These are phyloP conservation scores for Blepharisma japonicum DNA, from an alignment of 73 alveolate genomes.

Conservation along the genomic window DNA sequence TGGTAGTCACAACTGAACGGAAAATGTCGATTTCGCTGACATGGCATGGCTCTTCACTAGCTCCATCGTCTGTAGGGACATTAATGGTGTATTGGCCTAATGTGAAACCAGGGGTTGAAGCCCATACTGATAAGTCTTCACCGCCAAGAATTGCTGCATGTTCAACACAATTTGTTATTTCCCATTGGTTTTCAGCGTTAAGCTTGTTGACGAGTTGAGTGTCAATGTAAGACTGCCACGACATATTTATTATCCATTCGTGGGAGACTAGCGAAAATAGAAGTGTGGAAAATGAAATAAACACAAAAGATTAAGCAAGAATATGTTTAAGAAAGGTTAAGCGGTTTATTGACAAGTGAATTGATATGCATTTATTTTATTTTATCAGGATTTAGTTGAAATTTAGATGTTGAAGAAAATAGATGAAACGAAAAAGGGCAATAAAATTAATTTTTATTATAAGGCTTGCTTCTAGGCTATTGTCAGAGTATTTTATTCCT, in stretches of 20 bases:
- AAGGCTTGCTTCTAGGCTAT: no score
- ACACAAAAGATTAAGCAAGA: no score
- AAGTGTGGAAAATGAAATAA: no score
- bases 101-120: slow-evolving; percentile 6
- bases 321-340: no score
- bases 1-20: background rate
- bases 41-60: background rate
- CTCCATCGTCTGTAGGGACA: slow-evolving; percentile 29
- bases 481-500: no score
- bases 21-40: background rate
- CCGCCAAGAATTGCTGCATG: background rate
- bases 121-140: slow-evolving; percentile 16
- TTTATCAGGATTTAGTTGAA: no score
- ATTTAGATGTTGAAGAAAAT: no score
- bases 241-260: background rate
- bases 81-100: background rate
- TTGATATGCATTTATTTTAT: no score
- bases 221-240: slow-evolving; percentile 9
- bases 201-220: slow-evolving; percentile 1
- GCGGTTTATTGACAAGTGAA: no score
- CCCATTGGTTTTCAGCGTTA: background rate
- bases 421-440: no score
- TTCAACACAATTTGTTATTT: background rate
- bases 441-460: no score
- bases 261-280: no score